Evolutionary conservation across 1,284 basidiomycete genomes (phyloP), one percentile per base, ranked within the genome.

Genomic region (Ustilago vetiveriae): DNA sequence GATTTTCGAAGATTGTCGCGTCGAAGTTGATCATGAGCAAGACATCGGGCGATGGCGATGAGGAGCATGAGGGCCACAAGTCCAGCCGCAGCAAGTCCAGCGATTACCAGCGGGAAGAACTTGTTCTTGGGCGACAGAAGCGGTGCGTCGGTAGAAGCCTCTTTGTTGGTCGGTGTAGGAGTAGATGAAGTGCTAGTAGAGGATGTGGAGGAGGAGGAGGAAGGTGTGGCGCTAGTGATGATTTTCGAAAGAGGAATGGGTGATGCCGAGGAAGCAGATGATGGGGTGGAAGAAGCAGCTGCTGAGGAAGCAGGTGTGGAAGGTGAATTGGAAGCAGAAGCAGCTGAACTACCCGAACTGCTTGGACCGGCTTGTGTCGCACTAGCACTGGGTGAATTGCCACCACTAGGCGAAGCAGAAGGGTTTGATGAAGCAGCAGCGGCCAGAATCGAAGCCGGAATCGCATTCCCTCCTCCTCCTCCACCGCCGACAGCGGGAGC

Each of bases 31-130:
- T 69, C 56, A 33, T 62, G 65, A 17, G 60, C 63, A 5, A 64
- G 50, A 5, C 60, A 45, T 3, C 59, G 64, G 4, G 56, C 45
- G 27, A 69, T 65, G 21, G 62, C 51, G 37, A 74, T 74, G 24
- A 73, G 55, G 6, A 71, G 45, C 55, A 73, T 67, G 26, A 68
- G 33, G 2, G 42, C 65, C 6, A 74, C 40, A 0, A 72, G 21
- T 1, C 54, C 65, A 1, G 55, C 69, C 0, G 30, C 38, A 6
- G 57, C 58, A 2, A 74, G 35, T 13, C 59, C 64, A 10, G 65
- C 59, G 14, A 68, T 38, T 32, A 73, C 29, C 29, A 75, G 50
- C 8, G 71, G 74, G 59, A 74, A 75, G 33, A 74, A 23, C 22
- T 68, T 62, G 53, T 74, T 58, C 35, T 67, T 67, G 0, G 60